A percentile compares a stretch with the other conserved stretches of the same genome.
Conservation (phyloP, 2,329 filamentous ascomycete species). For the Didymella segeticola region DNA sequence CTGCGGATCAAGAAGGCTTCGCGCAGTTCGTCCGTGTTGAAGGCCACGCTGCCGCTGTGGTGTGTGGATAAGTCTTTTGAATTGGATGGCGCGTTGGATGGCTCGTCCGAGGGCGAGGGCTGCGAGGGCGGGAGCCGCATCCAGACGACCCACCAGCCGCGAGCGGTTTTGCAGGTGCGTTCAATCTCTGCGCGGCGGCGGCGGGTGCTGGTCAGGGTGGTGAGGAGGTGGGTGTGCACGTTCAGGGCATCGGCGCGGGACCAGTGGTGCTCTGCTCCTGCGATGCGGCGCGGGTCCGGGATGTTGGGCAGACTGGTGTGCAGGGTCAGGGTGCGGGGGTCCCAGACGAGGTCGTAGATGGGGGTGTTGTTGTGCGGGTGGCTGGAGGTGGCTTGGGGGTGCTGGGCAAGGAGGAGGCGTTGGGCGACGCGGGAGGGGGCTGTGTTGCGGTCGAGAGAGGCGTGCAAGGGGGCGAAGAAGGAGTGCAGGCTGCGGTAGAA, state of each 20-base stretch:
- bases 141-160: slow-evolving; percentile 74
- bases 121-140: slow-evolving; percentile 56
- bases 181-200: slow-evolving; percentile 58
- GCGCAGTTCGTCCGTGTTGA: slow-evolving; percentile 42
- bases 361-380: slow-evolving; percentile 45
- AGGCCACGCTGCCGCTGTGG: slow-evolving; percentile 3
- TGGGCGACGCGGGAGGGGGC: slow-evolving; percentile 50
- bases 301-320: slow-evolving; percentile 71
- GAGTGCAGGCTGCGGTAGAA: slow-evolving; percentile 60
- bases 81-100: too few relatives aligned
- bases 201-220: slow-evolving; percentile 61
- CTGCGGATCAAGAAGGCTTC: slow-evolving; percentile 54
- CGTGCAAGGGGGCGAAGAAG: slow-evolving; percentile 58
- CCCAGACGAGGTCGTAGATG: slow-evolving; percentile 67
- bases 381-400: slow-evolving; percentile 45
- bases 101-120: too few relatives aligned
- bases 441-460: slow-evolving; percentile 53
- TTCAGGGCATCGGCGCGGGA: slow-evolving; percentile 66
- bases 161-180: slow-evolving; percentile 66
- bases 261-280: slow-evolving; percentile 48
- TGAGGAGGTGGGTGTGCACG: slow-evolving; percentile 66
- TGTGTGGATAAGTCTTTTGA: too few relatives aligned
- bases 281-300: slow-evolving; percentile 63
- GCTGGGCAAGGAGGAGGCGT: slow-evolving; percentile 49
- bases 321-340: slow-evolving; percentile 63